Conservation (phyloP, 331 rosid species). For the Quercus tomentella region DNA sequence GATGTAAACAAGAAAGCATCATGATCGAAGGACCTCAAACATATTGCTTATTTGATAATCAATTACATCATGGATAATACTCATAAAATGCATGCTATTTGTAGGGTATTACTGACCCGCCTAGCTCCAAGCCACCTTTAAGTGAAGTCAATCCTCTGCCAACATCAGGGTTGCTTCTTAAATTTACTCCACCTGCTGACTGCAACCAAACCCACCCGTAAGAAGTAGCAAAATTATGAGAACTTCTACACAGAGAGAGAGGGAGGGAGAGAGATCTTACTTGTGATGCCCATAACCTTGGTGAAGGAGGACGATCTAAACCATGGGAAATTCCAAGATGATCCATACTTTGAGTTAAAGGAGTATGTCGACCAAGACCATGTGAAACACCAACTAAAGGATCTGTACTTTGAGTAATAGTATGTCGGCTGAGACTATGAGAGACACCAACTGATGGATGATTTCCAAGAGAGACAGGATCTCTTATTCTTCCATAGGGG, state of each 20-base stretch:
- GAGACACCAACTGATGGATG: constrained; percentile 42
- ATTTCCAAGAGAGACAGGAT: constrained; percentile 41
- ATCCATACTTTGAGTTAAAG: constrained; percentile 46
- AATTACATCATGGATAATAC: not conserved
- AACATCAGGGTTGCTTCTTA: constrained; percentile 53
- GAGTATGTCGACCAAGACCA: constrained; percentile 36
- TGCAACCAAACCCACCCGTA: constrained; percentile 34
- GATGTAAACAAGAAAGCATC: not conserved
- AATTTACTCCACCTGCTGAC: constrained; percentile 51
- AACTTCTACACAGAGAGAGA: not conserved
- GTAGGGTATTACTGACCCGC: constrained; percentile 54
- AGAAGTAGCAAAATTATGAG: not conserved
- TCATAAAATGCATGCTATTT: not conserved
- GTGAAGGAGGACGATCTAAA: constrained; percentile 65
- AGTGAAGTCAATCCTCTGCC: constrained; percentile 57
- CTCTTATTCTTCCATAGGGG: constrained; percentile 62
- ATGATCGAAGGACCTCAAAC: not conserved
- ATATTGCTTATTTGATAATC: not conserved
- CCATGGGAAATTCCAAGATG: constrained; percentile 47
- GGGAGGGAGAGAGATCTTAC: constrained; percentile 34
- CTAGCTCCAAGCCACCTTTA: constrained; percentile 73
- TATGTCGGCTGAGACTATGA: constrained; percentile 40
- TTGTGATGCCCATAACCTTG: constrained; percentile 66
- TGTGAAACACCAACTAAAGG: constrained; percentile 40
- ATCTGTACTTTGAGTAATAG: constrained; percentile 3